phyloP scores from a whole-genome alignment of 495 filamentous ascomycete genomes.

The Hypoxylon fragiforme region DNA sequence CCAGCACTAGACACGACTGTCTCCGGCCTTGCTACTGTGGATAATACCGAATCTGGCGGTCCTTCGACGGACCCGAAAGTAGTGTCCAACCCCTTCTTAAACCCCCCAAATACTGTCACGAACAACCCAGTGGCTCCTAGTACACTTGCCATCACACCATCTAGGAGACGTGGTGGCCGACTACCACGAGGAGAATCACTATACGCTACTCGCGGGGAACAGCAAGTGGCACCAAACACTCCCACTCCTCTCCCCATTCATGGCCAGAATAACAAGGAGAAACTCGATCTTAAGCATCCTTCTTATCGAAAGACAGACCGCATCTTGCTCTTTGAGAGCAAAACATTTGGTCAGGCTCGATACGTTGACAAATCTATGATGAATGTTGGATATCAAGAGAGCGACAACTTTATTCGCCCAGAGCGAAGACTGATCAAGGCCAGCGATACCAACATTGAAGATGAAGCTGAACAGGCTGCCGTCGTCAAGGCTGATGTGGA shows the following conservation, averaged over 20 bases:
- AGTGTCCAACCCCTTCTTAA: slow-evolving; percentile 33
- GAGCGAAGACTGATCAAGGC: slow-evolving; percentile 75
- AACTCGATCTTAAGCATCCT: slow-evolving; percentile 61
- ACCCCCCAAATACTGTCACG: slow-evolving; percentile 29
- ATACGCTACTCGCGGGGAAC: slow-evolving; percentile 51
- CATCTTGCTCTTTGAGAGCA: slow-evolving; percentile 58
- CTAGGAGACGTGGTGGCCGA: slow-evolving; percentile 50
- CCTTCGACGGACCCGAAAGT: slow-evolving; percentile 44
- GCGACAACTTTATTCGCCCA: slow-evolving; percentile 79
- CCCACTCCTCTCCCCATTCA: slow-evolving; percentile 57
- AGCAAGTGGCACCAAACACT: slow-evolving; percentile 43
- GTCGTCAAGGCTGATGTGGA: slow-evolving; percentile 65
- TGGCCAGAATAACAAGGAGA: slow-evolving; percentile 59
- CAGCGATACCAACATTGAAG: slow-evolving; percentile 75
- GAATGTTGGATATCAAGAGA: slow-evolving; percentile 92
- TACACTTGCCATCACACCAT: slow-evolving; percentile 43
- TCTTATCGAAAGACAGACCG: slow-evolving; percentile 61
- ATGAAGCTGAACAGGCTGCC: slow-evolving; percentile 72
- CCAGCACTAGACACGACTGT: slow-evolving; percentile 49
- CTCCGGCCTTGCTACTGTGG: slow-evolving; percentile 29
- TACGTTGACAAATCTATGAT: slow-evolving; percentile 91
- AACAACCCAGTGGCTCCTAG: slow-evolving; percentile 21
- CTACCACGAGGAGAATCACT: slow-evolving; percentile 53
- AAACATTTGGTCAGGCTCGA: slow-evolving; percentile 56
- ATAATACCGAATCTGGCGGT: slow-evolving; percentile 40